Conservation (phyloP, 116 monocot species). For the Posidonia oceanica region DNA sequence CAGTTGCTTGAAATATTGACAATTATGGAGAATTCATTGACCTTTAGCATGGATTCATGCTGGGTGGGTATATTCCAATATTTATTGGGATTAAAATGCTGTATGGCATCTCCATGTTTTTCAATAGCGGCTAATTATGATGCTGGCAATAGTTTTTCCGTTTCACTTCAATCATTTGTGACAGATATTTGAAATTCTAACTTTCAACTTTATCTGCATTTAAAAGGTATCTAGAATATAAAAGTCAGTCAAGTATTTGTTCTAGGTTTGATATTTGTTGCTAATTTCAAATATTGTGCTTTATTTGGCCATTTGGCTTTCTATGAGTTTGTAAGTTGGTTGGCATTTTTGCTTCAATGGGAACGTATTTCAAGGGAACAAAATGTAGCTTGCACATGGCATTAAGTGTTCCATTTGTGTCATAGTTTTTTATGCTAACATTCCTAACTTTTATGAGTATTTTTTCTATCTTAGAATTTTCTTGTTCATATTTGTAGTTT, state of each 20-base stretch:
- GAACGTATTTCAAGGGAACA: too few relatives aligned
- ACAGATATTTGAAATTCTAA: conserved; percentile 10
- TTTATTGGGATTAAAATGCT: conserved; percentile 7
- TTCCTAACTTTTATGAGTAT: too few relatives aligned
- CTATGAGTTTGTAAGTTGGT: too few relatives aligned
- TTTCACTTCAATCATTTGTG: conserved; percentile 9
- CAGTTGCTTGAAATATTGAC: conserved; percentile 16
- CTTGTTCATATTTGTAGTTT: too few relatives aligned
- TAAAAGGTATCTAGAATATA: not conserved
- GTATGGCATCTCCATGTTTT: conserved; percentile 13
- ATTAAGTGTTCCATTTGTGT: too few relatives aligned
- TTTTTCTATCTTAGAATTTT: too few relatives aligned
- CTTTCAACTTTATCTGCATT: not conserved
- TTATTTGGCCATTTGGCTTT: conserved; percentile 1
- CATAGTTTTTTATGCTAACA: too few relatives aligned
- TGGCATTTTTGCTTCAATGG: too few relatives aligned
- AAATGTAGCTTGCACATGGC: too few relatives aligned
- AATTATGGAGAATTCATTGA: conserved; percentile 11
- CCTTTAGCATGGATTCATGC: conserved; percentile 12
- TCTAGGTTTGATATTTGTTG: not conserved
- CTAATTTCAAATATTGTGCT: not conserved
- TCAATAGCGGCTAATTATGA: conserved; percentile 5
- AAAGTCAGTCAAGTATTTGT: not conserved
- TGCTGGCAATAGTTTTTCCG: conserved; percentile 3
- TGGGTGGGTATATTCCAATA: conserved; percentile 2